Conservation (phyloP, 441 rosid species). For the Gossypium schwendimanii region DNA sequence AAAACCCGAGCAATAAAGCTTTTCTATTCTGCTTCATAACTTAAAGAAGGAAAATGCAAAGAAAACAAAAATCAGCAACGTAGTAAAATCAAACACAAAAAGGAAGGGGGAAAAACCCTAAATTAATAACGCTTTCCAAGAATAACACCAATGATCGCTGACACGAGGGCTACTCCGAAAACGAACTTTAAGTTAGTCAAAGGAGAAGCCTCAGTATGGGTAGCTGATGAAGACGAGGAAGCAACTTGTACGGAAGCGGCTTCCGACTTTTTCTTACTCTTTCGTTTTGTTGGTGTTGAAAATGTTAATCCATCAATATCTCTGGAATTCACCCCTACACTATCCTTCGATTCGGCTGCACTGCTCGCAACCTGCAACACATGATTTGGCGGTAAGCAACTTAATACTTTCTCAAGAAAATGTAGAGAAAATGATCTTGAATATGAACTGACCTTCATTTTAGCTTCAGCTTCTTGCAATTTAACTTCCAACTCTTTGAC, state of each 20-base stretch:
- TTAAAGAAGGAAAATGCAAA: constrained; percentile 4
- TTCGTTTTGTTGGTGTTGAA: constrained; percentile 65
- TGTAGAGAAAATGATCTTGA: not conserved
- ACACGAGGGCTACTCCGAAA: constrained; percentile 60
- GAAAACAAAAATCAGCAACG: not conserved
- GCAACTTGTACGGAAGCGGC: constrained; percentile 22
- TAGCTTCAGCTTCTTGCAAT: constrained; percentile 52
- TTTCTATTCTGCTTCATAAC: constrained; percentile 16
- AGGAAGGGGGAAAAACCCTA: not conserved
- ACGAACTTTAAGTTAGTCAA: constrained; percentile 43
- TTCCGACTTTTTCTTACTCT: constrained; percentile 75
- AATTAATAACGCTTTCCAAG: constrained; percentile 76
- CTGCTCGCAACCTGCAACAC: constrained; percentile 38
- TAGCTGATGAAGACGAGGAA: constrained; percentile 26
- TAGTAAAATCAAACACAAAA: constrained; percentile 10
- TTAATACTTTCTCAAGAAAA: not conserved
- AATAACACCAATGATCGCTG: constrained; percentile 59
- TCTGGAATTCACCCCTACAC: constrained; percentile 58
- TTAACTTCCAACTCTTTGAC: constrained; percentile 68
- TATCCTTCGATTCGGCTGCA: constrained; percentile 29
- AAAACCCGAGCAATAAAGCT: constrained; percentile 20
- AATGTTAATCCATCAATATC: constrained; percentile 46
- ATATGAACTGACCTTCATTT: constrained; percentile 52
- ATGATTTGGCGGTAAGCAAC: not conserved
- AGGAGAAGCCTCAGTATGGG: constrained; percentile 36